Base-by-base conservation (phyloP, 306 rosid genomes). In the Oxytropis ochrocephala region DNA sequence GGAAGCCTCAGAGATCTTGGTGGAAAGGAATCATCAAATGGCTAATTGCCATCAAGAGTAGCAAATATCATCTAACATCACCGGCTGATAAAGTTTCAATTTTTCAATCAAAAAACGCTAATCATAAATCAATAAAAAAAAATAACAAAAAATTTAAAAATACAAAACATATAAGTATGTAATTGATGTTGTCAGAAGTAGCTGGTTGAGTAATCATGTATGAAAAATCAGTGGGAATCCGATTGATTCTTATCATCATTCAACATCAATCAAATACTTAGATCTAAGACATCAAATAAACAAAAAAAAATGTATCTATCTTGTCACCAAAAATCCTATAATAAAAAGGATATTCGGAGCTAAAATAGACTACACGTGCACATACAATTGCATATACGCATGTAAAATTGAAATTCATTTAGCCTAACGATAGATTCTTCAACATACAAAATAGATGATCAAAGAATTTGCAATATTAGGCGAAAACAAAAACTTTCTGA, bases 1-100 rank as follows among this genome's bases (percentile, higher is more conserved):
- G 14, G 10, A 29, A 43, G 77, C 82, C 85, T 82, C 85, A 82
- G 82, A 74, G 85, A 82, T 82, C 85, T 82, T 77, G 85, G 85
- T 82, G 85, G 80, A 54, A 8, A n/a, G 27, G 0, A 69, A 49
- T 74, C 85, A 74, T 78, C 83, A 82, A 69, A 48, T 72, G 79
- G 79, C 59, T 1, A 0, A 2, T 3, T 11, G 64, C 80, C 86
- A 78, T 82, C 86, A 82, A 82, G 80, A 82, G 83, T 78, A 82
- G 83, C 83, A 82, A 78, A 82, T 78, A 82, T 75, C 36, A 21
- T 51, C 27, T 64, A 50, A 8, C 83, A 82, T 78, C 83, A 82
- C 46, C 4, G 73, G 80, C 86, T 43, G 8, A 17, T 5, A 7
- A 35, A 10, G 43, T 8, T 11, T 36, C 33, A 13, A 4, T 6